Base-by-base conservation (phyloP, 2,329 filamentous ascomycete genomes). In the Stagonosporopsis vannaccii region DNA sequence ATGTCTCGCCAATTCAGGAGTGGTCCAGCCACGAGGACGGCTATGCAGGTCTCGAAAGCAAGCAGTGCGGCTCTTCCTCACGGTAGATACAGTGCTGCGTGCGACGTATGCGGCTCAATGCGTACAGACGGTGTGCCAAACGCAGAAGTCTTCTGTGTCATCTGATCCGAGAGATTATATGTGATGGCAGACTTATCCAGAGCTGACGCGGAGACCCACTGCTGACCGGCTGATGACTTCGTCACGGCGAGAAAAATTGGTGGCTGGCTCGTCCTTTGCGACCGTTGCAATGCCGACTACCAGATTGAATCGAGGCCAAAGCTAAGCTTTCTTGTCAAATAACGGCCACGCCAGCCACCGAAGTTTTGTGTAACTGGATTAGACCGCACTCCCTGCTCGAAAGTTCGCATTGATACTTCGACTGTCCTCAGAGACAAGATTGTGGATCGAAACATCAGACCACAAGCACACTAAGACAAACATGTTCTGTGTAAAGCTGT, bases 31-130 rank as follows among this genome's bases (percentile, higher is more conserved):
- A 54, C 53, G 53, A 52, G 58, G 53, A 47, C 45, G 53, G 25
- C 30, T 47, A 51, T 51, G 50, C 49, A 49, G 45, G 23, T 51
- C 53, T 50, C 19, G 43, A 44, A 30, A n/a, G 42, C 41, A 42
- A 43, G 53, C 45, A 35, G 22, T 54, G 45, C 47, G 45, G 57
- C 44, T 47, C 47, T 32, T 45, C 32, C 41, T 12, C 22, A 36
- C 46, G 39, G 48, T 32, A 52, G 43, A 20, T 32, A 28, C 25
- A 46, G 39, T 41, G 33, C 25, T 40, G 40, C 43, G 54, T 49
- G 32, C 37, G 40, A 56, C 57, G 12, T 48, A 20, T 44, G 58
- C 50, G 51, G 58, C 58, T 55, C 40, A 49, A 55, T 48, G 26
- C 42, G 53, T 58, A 30, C 41, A 32, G 4, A 15, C 25, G 26